phyloP scores from a whole-genome alignment of 2,329 filamentous ascomycete genomes.

The Boeremia exigua region DNA sequence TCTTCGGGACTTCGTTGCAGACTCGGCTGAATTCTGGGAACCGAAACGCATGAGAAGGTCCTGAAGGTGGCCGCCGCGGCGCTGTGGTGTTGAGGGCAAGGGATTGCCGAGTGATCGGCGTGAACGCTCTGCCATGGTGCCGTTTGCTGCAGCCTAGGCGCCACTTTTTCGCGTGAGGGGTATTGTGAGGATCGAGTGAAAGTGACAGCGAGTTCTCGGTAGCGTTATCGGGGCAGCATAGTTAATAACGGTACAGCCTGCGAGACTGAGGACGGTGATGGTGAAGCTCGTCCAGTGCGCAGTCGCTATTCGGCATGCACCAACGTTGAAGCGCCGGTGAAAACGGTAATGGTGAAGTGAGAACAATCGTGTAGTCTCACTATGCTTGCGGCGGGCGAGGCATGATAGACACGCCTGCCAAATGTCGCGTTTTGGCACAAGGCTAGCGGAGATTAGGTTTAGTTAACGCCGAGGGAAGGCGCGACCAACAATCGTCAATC shows the following conservation, averaged over 20 bases:
- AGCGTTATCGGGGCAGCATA: slow-evolving; percentile 5
- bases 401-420: not conserved
- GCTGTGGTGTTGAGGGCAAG: slow-evolving; percentile 34
- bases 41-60: slow-evolving; percentile 42
- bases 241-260: not conserved
- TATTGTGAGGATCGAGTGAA: not conserved
- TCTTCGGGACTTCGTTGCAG: slow-evolving; percentile 39
- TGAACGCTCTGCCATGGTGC: slow-evolving; percentile 29
- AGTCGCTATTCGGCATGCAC: not conserved
- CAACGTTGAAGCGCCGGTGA: not conserved
- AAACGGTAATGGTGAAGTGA: not conserved
- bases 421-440: slow-evolving; percentile 2
- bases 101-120: slow-evolving; percentile 24
- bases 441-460: slow-evolving; percentile 13
- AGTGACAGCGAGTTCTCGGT: not conserved
- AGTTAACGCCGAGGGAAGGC: slow-evolving; percentile 9
- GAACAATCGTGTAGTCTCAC: not conserved
- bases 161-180: not conserved
- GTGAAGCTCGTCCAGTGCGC: slow-evolving; percentile 1
- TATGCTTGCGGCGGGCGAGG: not conserved
- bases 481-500: not conserved
- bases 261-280: slow-evolving; percentile 1
- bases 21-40: slow-evolving; percentile 36
- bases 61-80: slow-evolving; percentile 27
- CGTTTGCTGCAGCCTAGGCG: slow-evolving; percentile 4